A percentile compares a stretch with the other conserved stretches of the same genome.
Evolutionary conservation across 768 basidiomycete species (phyloP).

Genomic region (Termitomyces sp.): DNA sequence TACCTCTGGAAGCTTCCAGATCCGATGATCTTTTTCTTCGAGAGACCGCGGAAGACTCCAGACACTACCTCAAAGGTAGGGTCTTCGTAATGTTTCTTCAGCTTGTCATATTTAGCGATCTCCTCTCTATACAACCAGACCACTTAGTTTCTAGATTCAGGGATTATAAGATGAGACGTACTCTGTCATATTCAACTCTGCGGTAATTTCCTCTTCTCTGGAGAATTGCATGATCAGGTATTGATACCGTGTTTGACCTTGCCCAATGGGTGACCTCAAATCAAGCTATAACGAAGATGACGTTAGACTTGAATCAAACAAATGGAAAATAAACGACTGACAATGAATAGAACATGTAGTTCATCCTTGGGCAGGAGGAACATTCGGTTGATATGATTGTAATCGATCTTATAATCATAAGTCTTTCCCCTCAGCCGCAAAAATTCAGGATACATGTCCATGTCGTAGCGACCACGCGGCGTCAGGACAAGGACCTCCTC

Average conservation of each 20-base stretch:
- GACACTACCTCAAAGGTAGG: slow-evolving; percentile 96
- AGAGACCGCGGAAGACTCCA: slow-evolving; percentile 86
- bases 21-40: slow-evolving; percentile 89
- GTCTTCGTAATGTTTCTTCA: slow-evolving; percentile 93
- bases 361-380: slow-evolving; percentile 98
- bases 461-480: slow-evolving; percentile 94
- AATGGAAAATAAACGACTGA: slow-evolving; percentile 37
- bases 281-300: slow-evolving; percentile 57
- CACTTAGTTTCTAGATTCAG: neutral
- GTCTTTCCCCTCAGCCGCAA: slow-evolving; percentile 96
- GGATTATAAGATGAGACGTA: slow-evolving; percentile 39
- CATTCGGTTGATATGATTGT: slow-evolving; percentile 79
- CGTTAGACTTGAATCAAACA: neutral
- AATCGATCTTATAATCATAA: slow-evolving; percentile 97
- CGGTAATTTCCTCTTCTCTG: slow-evolving; percentile 95
- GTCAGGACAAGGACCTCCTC: slow-evolving; percentile 94
- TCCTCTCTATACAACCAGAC: slow-evolving; percentile 55
- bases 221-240: slow-evolving; percentile 98
- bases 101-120: slow-evolving; percentile 71
- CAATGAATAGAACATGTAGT: slow-evolving; percentile 92
- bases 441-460: slow-evolving; percentile 97
- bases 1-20: slow-evolving; percentile 86
- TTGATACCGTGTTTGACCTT: slow-evolving; percentile 97
- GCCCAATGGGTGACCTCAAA: slow-evolving; percentile 89
- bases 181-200: slow-evolving; percentile 92